These are phyloP conservation scores for Aspergillus asperescens DNA, from an alignment of 495 filamentous ascomycete genomes.

Conservation along the genomic window DNA sequence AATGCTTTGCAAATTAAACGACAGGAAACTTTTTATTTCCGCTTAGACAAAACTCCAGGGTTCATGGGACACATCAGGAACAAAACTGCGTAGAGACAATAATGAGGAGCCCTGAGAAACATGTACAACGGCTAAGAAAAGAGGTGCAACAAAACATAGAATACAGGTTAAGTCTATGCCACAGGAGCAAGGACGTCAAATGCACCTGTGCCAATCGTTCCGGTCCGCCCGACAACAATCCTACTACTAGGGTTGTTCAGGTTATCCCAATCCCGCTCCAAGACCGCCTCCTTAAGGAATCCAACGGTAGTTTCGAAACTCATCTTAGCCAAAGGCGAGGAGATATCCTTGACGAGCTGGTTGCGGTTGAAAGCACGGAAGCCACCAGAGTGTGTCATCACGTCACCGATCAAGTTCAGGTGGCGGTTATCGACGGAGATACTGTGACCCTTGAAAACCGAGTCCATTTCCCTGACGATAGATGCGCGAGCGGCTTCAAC, in stretches of 20 bases:
- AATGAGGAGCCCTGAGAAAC: conserved; percentile 21
- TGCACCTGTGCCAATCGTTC: conserved; percentile 79
- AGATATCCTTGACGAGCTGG: conserved; percentile 68
- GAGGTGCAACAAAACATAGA: conserved; percentile 23
- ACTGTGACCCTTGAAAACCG: conserved; percentile 85
- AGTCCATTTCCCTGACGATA: conserved; percentile 81
- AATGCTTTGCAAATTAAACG: not conserved
- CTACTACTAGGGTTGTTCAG: conserved; percentile 78
- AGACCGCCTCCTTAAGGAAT: conserved; percentile 84
- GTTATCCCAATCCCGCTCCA: conserved; percentile 85
- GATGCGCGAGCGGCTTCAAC: conserved; percentile 85
- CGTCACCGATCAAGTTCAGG: conserved; percentile 91
- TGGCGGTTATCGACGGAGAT: conserved; percentile 92
- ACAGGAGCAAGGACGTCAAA: conserved; percentile 82
- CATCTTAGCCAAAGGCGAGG: conserved; percentile 94
- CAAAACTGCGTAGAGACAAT: conserved; percentile 21
- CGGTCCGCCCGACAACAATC: conserved; percentile 79
- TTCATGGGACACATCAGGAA: conserved; percentile 31
- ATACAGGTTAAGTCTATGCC: conserved; percentile 25
- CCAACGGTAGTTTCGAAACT: conserved; percentile 96
- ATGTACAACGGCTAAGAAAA: conserved; percentile 26
- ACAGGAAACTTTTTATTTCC: conserved; percentile 33
- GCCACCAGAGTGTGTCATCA: conserved; percentile 85
- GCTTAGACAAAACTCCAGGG: conserved; percentile 43
- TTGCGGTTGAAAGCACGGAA: conserved; percentile 89